Evolutionary conservation across 805 yeast species (phyloP).

Genomic region (Ogataea nitratoaversa): DNA sequence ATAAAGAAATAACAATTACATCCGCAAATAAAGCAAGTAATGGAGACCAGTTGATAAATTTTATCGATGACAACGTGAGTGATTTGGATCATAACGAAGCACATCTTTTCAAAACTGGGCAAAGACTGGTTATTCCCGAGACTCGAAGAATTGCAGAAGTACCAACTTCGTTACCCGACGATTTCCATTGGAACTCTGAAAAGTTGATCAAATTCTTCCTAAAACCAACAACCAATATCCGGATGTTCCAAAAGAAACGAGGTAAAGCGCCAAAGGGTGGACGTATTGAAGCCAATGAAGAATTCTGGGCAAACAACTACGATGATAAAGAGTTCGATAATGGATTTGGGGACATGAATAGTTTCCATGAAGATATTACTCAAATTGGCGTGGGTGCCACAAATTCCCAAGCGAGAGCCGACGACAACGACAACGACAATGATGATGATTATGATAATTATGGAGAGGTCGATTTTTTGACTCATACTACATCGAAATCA

Average conservation of each 20-base stretch:
- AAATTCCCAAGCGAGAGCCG: constrained; percentile 19
- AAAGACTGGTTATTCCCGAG: constrained; percentile 39
- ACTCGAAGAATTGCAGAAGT: constrained; percentile 29
- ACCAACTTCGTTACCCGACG: constrained; percentile 27
- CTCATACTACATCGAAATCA: constrained; percentile 3
- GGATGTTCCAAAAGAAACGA: constrained; percentile 16
- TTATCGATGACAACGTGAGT: constrained; percentile 18
- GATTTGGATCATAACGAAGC: constrained; percentile 34
- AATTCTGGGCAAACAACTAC: constrained; percentile 69
- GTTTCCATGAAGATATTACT: constrained; percentile 3
- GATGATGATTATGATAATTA: constrained; percentile 35
- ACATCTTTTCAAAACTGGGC: constrained; percentile 21
- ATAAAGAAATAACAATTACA: background rate
- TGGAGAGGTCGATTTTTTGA: constrained; percentile 10
- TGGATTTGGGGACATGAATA: constrained; percentile 28
- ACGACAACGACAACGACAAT: constrained; percentile 32
- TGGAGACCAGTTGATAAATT: constrained; percentile 14
- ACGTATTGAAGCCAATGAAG: constrained; percentile 44
- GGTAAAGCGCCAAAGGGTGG: background rate
- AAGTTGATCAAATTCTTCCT: constrained; percentile 63
- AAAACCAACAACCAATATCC: constrained; percentile 45
- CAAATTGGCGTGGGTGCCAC: constrained; percentile 12
- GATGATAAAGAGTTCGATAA: constrained; percentile 26
- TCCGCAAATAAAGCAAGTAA: constrained; percentile 31
- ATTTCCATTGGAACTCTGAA: constrained; percentile 60